Conservation (phyloP, 192 early-diverging fungal species). For the Coemansia sp. region DNA sequence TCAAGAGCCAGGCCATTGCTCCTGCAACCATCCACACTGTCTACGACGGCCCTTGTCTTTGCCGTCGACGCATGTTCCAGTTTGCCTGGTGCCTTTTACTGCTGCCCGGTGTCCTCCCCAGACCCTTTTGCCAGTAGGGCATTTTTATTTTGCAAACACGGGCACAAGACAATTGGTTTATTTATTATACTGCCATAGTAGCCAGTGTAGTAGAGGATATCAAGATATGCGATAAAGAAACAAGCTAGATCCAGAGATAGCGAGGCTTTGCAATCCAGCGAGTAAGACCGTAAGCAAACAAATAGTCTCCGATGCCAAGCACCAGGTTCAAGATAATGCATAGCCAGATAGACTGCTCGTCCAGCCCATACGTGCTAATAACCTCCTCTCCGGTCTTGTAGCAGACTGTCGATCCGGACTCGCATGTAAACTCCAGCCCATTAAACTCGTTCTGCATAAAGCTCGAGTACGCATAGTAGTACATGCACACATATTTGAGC, state of each 20-base stretch:
- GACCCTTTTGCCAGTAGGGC: too few species aligned
- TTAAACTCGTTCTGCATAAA: constrained; percentile 8
- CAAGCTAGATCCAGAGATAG: constrained; percentile 11
- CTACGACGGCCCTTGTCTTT: too few species aligned
- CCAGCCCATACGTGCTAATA: neutral
- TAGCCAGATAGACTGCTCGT: constrained; percentile 4
- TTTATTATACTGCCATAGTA: too few species aligned
- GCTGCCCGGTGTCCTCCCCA: too few species aligned
- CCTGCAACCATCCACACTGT: too few species aligned
- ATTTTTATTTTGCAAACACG: too few species aligned
- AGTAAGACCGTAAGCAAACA: neutral
- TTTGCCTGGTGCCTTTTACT: too few species aligned
- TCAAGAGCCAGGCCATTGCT: too few species aligned
- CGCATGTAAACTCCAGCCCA: constrained; percentile 11
- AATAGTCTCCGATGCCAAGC: neutral
- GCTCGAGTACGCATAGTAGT: constrained; percentile 3
- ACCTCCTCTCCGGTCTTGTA: constrained; percentile 7
- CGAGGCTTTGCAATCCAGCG: constrained; percentile 11
- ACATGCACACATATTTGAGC: constrained; percentile 8
- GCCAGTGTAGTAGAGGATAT: too few species aligned
- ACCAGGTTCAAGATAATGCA: constrained; percentile 6
- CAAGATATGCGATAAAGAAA: too few species aligned
- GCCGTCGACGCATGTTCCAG: too few species aligned
- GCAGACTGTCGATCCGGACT: neutral
- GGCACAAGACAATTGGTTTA: too few species aligned